Evolutionary conservation across 2,329 filamentous ascomycete species (phyloP).

Genomic region (Paracoccidioides brasiliensis): DNA sequence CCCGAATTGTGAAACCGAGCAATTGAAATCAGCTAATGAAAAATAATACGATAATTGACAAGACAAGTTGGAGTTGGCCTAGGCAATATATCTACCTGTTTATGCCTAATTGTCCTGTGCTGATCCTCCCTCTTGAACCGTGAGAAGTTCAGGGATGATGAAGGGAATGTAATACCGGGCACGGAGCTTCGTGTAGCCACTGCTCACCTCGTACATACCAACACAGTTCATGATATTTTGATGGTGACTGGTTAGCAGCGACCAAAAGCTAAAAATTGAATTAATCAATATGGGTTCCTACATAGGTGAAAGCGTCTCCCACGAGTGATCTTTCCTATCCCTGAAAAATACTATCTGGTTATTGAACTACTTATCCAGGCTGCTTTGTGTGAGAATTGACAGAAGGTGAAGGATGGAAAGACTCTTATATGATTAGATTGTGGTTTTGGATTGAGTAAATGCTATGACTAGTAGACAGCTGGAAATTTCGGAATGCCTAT

Average conservation of each 20-base stretch:
- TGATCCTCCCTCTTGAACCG: neutral
- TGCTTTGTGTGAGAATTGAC: too few species aligned
- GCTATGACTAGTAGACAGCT: too few species aligned
- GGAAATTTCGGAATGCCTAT: too few species aligned
- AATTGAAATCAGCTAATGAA: neutral
- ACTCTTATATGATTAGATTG: too few species aligned
- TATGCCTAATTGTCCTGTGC: neutral
- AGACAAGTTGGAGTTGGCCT: neutral
- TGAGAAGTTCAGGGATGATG: neutral
- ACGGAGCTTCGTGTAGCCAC: neutral
- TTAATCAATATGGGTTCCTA: neutral
- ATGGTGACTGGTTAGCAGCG: neutral
- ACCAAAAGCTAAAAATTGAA: neutral
- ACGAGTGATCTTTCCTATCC: too few species aligned
- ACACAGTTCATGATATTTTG: neutral
- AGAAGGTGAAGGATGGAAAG: too few species aligned
- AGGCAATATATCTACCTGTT: neutral
- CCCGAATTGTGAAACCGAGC: neutral
- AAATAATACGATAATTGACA: neutral
- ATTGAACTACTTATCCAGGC: too few species aligned
- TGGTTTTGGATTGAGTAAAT: too few species aligned
- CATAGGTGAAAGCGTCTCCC: neutral
- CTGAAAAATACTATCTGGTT: too few species aligned
- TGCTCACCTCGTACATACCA: neutral
- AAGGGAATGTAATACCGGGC: neutral